phyloP scores from a whole-genome alignment of 2,329 filamentous ascomycete species.

The Fusarium austroafricanum region DNA sequence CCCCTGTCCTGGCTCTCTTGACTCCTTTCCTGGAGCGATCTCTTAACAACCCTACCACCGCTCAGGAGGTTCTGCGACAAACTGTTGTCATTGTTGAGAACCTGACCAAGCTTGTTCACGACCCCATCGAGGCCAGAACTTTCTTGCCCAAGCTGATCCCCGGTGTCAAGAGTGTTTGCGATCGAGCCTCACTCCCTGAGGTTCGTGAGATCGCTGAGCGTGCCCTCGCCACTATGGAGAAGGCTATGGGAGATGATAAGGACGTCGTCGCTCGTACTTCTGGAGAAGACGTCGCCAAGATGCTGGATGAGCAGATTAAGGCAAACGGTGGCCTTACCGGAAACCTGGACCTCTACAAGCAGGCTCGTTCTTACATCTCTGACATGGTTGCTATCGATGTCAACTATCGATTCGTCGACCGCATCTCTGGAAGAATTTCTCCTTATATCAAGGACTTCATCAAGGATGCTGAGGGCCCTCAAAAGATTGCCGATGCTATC shows the following conservation, averaged over 20 bases:
- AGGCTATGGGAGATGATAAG: constrained; percentile 84
- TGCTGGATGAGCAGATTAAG: constrained; percentile 82
- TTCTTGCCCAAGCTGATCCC: constrained; percentile 96
- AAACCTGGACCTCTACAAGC: constrained; percentile 71
- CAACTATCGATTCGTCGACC: constrained; percentile 81
- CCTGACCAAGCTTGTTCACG: constrained; percentile 96
- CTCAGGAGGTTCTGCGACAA: constrained; percentile 94
- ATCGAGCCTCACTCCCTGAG: constrained; percentile 91
- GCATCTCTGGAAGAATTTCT: constrained; percentile 74
- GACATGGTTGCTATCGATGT: constrained; percentile 89
- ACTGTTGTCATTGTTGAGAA: constrained; percentile 98
- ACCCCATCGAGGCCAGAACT: constrained; percentile 90
- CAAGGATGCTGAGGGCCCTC: constrained; percentile 67
- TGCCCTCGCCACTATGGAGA: constrained; percentile 87
- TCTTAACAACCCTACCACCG: constrained; percentile 88
- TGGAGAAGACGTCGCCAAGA: constrained; percentile 77
- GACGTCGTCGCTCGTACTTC: constrained; percentile 74
- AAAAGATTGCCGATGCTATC: constrained; percentile 77
- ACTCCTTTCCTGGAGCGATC: constrained; percentile 95
- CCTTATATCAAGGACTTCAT: constrained; percentile 83
- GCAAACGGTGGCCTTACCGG: constrained; percentile 71
- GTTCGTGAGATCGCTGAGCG: constrained; percentile 90
- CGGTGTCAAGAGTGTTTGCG: constrained; percentile 88
- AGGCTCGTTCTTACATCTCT: constrained; percentile 79
- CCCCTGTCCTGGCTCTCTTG: constrained; percentile 91